Base-by-base conservation (phyloP, 768 basidiomycete species). In the Termitomyces sp. region DNA sequence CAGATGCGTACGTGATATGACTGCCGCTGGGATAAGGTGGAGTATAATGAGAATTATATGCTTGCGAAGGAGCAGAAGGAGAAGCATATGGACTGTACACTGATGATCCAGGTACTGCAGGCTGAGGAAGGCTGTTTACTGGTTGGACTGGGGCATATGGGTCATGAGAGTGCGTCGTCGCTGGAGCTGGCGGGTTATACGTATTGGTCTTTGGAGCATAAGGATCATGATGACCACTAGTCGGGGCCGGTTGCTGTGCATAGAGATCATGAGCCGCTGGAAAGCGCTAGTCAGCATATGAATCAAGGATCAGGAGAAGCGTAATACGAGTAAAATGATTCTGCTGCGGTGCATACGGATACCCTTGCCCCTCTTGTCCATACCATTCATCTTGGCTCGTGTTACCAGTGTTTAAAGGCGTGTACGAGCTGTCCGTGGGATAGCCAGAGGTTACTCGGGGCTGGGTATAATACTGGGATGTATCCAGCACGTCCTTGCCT, bases 141-240 rank as follows among this genome's bases (percentile, higher is more conserved):
- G 43, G 51, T 45, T 61, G 58, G n/a, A 59, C 41, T 30, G 67
- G 68, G 40, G 59, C 59, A 58, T 72, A 72, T 9, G 64, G 56
- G 51, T 64, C 62, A 59, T 70, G 71, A 1, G 66, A 44, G 23
- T 57, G 48, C 7, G 55, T 43, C 42, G 55, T 44, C 21, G 49
- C n/a, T 35, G 23, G 21, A n/a, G 43, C 49, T 19, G 33, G 31
- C 15, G 69, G 63, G 23, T 59, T 49, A 54, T 64, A 63, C 33
- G 48, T 5, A 21, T 52, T 60, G 4, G 69, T 47, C 10, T 66
- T 49, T 9, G 73, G 68, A 28, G 68, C 73, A 63, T 77, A 78
- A 51, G 73, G 68, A 57, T 75, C 71, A 56, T 74, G 69, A 38
- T 60, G 17, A 33, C 40, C 47, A 50, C 56, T 59, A 57, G 50